Conservation (phyloP, 2,329 filamentous ascomycete genomes). For the Pyricularia pennisetigena region DNA sequence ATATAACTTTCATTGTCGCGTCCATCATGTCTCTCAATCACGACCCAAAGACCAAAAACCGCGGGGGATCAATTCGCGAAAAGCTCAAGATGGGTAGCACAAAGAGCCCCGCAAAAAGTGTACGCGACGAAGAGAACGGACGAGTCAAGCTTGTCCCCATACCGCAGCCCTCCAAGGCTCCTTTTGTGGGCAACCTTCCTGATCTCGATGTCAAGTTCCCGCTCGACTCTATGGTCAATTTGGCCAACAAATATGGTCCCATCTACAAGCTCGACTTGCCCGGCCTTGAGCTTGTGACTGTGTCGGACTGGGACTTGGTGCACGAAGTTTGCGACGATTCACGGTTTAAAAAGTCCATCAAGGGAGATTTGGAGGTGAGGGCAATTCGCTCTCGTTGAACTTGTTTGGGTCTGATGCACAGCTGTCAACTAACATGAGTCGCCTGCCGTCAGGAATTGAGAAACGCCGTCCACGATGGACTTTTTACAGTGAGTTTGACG, state of each 20-base stretch:
- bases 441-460: constrained; percentile 35
- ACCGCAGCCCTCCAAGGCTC: neutral
- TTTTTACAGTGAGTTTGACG: constrained; percentile 46
- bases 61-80: neutral
- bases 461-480: constrained; percentile 51
- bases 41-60: neutral
- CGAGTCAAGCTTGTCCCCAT: neutral
- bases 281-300: neutral
- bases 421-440: neutral
- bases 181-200: neutral
- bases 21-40: neutral
- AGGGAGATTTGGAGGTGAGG: neutral
- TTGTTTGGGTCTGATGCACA: neutral
- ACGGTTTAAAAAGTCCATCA: neutral
- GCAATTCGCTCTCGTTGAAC: neutral
- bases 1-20: no score
- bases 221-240: neutral
- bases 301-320: neutral
- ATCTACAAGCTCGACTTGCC: neutral
- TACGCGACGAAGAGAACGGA: neutral
- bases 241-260: neutral
- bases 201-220: neutral
- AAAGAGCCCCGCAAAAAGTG: neutral
- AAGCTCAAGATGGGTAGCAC: neutral
- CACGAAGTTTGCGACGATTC: neutral